phyloP scores from a whole-genome alignment of 768 basidiomycete genomes.

The Tylopilus vinaceipallidus region DNA sequence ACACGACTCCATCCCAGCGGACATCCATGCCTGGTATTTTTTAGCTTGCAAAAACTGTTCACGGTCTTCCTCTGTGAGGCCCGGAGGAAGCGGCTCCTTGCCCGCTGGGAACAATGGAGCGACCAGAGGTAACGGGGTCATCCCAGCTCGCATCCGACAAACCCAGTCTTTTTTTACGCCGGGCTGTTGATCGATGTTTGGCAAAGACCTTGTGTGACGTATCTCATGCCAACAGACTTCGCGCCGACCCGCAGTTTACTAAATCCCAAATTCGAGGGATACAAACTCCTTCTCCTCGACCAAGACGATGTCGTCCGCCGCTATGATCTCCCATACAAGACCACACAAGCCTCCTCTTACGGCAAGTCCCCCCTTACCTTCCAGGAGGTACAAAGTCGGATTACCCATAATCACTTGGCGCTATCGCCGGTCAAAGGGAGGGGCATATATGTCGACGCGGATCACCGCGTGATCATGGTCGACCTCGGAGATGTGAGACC shows the following conservation, averaged over 20 bases:
- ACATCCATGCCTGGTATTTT: conserved; percentile 74
- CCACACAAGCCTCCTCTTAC: conserved; percentile 54
- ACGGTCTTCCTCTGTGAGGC: conserved; percentile 78
- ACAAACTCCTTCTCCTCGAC: conserved; percentile 63
- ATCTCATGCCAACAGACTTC: no score
- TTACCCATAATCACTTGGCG: conserved; percentile 79
- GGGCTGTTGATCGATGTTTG: conserved; percentile 22
- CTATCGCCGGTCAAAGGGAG: conserved; percentile 43
- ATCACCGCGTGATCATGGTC: conserved; percentile 59
- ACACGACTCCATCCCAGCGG: conserved; percentile 81
- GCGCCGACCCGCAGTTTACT: conserved; percentile 51
- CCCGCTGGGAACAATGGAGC: conserved; percentile 83
- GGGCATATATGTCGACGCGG: conserved; percentile 67
- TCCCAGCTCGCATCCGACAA: conserved; percentile 11
- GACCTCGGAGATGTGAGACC: conserved; percentile 55
- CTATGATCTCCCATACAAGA: conserved; percentile 45
- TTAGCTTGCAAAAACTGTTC: conserved; percentile 61
- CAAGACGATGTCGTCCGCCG: conserved; percentile 57
- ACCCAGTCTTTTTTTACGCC: conserved; percentile 6
- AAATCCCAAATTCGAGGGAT: conserved; percentile 85
- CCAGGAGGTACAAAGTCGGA: conserved; percentile 80
- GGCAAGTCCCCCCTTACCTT: conserved; percentile 65
- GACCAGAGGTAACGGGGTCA: conserved; percentile 37
- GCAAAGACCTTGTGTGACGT: no score
- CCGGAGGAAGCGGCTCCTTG: conserved; percentile 84